Evolutionary conservation across 176 grass and related monocot genomes (phyloP), one percentile per base, ranked within the genome.

Genomic region (Paspalum vaginatum): DNA sequence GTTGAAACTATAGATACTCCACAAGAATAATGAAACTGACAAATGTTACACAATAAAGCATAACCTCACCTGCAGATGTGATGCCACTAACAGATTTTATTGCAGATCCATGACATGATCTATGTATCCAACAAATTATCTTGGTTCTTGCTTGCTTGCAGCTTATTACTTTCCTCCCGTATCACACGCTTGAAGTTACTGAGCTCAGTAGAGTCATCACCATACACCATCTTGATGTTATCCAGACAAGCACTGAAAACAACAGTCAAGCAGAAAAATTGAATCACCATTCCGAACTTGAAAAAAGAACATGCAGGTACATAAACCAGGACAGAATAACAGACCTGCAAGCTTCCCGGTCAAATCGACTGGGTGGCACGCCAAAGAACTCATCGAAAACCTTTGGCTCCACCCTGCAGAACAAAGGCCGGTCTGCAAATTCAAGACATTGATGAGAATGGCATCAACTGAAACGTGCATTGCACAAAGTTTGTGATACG

Each of bases 311-410:
- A 57, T 2, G 65, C 6, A 87, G 10, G 51, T 53, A 77, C 42
- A 42, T 11, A 9, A 79, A 68, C 42, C 20, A 63, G 8, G 64
- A 75, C 7, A 21, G 2, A 38, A 45, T 40, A 75, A 56, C 42
- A 82, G 60, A 95, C 87, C 87, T 84, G 87, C 93, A 96, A 49
- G 93, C 93, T 82, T 96, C 93, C 20, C 65, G 84, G 55, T 92
- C 79, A 20, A 96, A 92, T 17, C 72, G 88, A 70, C 54, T 92
- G 70, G 56, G 52, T 21, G 84, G 74, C 70, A 96, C 89, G 0
- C 93, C 87, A 76, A 87, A 96, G 68, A 86, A 75, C 53, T 86
- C 83, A 52, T 90, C 74, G 0, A 92, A 96, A 80, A 96, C 87
- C 52, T 92, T 91, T 5, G 85, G 87, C 42, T 96, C 90, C 68